Conservation (phyloP, 2,329 filamentous ascomycete genomes). For the Rhinocladiella mackenziei region DNA sequence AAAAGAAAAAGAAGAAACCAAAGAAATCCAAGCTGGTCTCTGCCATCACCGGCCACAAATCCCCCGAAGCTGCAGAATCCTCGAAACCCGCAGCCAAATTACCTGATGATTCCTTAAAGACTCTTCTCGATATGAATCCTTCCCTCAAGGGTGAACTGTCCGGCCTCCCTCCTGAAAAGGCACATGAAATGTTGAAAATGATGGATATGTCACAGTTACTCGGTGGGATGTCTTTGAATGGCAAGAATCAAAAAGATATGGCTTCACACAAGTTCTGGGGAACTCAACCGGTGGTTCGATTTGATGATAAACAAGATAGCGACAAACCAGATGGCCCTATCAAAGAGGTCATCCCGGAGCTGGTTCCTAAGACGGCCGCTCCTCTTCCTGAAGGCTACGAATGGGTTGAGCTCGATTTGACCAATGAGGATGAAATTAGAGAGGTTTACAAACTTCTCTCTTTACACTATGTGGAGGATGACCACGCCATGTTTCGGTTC, state of each 20-base stretch:
- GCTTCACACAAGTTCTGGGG: slow-evolving; percentile 98
- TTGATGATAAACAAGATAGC: slow-evolving; percentile 56
- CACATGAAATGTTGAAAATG: slow-evolving; percentile 48
- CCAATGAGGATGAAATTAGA: slow-evolving; percentile 69
- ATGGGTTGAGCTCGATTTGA: slow-evolving; percentile 88
- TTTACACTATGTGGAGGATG: slow-evolving; percentile 95
- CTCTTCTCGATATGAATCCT: slow-evolving; percentile 48
- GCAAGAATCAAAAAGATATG: slow-evolving; percentile 94
- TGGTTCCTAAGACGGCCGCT: slow-evolving; percentile 73
- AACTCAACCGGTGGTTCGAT: slow-evolving; percentile 89
- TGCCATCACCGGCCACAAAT: slow-evolving; percentile 21
- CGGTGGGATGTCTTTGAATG: slow-evolving; percentile 61
- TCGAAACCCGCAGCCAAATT: slow-evolving; percentile 22
- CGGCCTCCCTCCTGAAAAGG: slow-evolving; percentile 61
- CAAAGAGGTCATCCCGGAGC: slow-evolving; percentile 70
- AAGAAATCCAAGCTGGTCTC: slow-evolving; percentile 28
- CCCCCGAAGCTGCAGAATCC: slow-evolving; percentile 18
- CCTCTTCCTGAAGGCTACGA: slow-evolving; percentile 79
- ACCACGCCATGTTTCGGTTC: slow-evolving; percentile 95
- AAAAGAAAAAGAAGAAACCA: slow-evolving; percentile 30
- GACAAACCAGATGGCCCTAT: slow-evolving; percentile 74
- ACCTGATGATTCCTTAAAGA: slow-evolving; percentile 23
- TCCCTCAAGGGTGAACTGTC: slow-evolving; percentile 70
- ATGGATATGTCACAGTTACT: slow-evolving; percentile 48
- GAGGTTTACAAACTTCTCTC: slow-evolving; percentile 90